Percentiles rank a stretch among this genome's conserved stretches.
Evolutionary conservation across 306 rosid genomes (phyloP).

Genomic region (Cucurbita moschata): DNA sequence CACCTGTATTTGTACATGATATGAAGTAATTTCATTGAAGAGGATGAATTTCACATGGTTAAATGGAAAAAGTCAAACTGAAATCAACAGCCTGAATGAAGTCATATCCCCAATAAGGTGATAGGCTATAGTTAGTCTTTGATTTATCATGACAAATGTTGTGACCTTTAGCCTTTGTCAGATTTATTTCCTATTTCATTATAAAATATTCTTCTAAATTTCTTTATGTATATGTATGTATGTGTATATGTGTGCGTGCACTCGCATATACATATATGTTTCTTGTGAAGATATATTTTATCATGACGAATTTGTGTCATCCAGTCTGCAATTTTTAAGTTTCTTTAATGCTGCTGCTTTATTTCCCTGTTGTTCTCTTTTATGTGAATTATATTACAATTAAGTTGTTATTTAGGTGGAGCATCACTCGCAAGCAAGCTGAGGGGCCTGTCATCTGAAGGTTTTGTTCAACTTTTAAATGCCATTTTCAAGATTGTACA

Average conservation of each 20-base stretch:
- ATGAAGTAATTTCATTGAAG: not conserved
- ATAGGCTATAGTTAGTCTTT: not conserved
- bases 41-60: not conserved
- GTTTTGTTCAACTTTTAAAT: slow-evolving; percentile 91
- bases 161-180: not conserved
- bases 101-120: not conserved
- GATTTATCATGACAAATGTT: not conserved
- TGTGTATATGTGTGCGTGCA: not conserved
- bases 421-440: slow-evolving; percentile 98
- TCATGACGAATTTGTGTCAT: not conserved
- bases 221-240: too few species aligned
- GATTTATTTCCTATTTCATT: not conserved
- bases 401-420: slow-evolving; percentile 53
- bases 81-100: not conserved
- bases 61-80: not conserved
- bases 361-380: not conserved
- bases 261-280: not conserved
- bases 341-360: slow-evolving; percentile 4
- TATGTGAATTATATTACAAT: not conserved
- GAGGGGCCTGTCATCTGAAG: slow-evolving; percentile 79
- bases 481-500: slow-evolving; percentile 77
- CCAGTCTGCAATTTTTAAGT: not conserved
- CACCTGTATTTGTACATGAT: not conserved
- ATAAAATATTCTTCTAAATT: not conserved
- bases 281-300: not conserved